Percentiles rank a stretch among this genome's conserved stretches.
Evolutionary conservation across 805 yeast species (phyloP).

Genomic region (Huiozyma sinensis): DNA sequence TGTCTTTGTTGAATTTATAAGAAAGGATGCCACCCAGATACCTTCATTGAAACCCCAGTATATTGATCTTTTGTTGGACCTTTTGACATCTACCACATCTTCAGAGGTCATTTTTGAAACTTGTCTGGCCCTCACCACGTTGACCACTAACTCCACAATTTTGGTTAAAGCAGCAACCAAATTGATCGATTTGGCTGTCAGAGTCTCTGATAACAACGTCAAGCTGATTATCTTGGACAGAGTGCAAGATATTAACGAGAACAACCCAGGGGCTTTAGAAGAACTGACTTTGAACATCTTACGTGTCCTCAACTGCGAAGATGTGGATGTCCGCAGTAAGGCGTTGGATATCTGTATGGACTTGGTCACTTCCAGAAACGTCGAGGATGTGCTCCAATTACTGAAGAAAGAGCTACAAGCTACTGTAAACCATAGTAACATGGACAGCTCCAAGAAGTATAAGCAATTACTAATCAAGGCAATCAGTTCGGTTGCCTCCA

Average conservation of each 20-base stretch:
- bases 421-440: conserved; percentile 51
- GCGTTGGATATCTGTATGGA: conserved; percentile 78
- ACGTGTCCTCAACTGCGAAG: conserved; percentile 78
- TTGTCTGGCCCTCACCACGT: conserved; percentile 60
- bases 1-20: conserved; percentile 83
- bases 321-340: conserved; percentile 79
- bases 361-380: conserved; percentile 76
- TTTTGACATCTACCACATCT: conserved; percentile 57
- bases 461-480: conserved; percentile 81
- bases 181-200: conserved; percentile 78
- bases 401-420: conserved; percentile 83
- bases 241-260: conserved; percentile 61
- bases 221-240: conserved; percentile 86
- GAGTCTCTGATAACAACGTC: conserved; percentile 91
- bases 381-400: conserved; percentile 84
- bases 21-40: conserved; percentile 60
- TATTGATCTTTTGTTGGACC: conserved; percentile 56
- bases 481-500: conserved; percentile 80
- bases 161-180: conserved; percentile 73
- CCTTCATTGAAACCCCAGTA: conserved; percentile 63
- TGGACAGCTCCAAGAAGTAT: conserved; percentile 76
- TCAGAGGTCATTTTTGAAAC: conserved; percentile 75
- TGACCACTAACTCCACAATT: conserved; percentile 54
- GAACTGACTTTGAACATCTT: conserved; percentile 78
- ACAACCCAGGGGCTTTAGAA: conserved; percentile 73